phyloP scores from a whole-genome alignment of 495 filamentous ascomycete genomes.

The Geopyxis carbonaria region DNA sequence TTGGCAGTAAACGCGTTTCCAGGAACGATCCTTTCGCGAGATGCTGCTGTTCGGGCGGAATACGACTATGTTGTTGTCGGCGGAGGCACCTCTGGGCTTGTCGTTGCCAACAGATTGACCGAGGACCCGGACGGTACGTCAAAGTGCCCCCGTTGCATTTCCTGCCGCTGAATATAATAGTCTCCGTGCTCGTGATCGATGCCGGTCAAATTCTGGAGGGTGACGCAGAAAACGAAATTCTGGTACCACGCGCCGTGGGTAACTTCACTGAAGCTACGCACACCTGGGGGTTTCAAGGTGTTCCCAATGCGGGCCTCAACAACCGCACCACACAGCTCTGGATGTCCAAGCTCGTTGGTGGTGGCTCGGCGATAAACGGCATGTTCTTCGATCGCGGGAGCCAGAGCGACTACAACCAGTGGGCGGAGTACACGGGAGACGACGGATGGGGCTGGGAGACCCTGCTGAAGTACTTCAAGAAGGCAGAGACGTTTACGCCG shows the following conservation, averaged over 20 bases:
- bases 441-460: slow-evolving; percentile 31
- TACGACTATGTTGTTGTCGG: slow-evolving; percentile 40
- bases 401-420: slow-evolving; percentile 29
- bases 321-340: slow-evolving; percentile 18
- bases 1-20: too few species aligned
- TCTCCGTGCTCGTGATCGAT: too few species aligned
- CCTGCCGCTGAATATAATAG: too few species aligned
- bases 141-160: too few species aligned
- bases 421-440: slow-evolving; percentile 33
- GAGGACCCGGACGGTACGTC: slow-evolving; percentile 24
- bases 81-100: slow-evolving; percentile 35
- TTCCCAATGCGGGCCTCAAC: slow-evolving; percentile 12
- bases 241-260: too few species aligned
- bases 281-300: too few species aligned
- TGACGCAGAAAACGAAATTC: too few species aligned
- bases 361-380: slow-evolving; percentile 34
- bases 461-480: slow-evolving; percentile 31
- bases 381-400: slow-evolving; percentile 34
- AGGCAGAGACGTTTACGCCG: slow-evolving; percentile 27
- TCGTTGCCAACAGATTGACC: slow-evolving; percentile 31
- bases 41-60: slow-evolving; percentile 1
- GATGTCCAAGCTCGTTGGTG: slow-evolving; percentile 25
- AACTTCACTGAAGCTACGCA: too few species aligned
- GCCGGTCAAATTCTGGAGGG: too few species aligned
- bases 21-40: slow-evolving; percentile 4